A percentile compares a stretch with the other conserved stretches of the same genome.
These are phyloP conservation scores for Martiniozyma asiatica DNA, from an alignment of 1,139 yeast species.

Conservation along the genomic window DNA sequence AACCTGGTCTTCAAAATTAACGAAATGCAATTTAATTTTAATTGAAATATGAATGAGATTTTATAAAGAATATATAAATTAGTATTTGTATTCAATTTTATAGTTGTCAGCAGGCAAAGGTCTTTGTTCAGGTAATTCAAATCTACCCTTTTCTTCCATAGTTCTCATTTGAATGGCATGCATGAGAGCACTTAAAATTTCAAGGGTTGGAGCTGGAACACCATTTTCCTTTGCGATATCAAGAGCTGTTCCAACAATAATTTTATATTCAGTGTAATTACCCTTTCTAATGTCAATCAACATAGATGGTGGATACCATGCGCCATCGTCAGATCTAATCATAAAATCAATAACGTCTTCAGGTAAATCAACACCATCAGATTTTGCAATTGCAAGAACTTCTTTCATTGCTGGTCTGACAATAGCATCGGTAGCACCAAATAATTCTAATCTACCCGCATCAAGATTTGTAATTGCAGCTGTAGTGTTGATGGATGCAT, in stretches of 20 bases:
- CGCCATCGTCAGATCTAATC: slow-evolving; percentile 13
- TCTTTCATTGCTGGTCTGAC: slow-evolving; percentile 59
- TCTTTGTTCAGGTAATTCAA: slow-evolving; percentile 31
- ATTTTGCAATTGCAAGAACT: slow-evolving; percentile 46
- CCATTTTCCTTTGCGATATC: slow-evolving; percentile 42
- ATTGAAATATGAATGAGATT: no score
- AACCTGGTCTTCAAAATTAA: no score
- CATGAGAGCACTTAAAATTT: slow-evolving; percentile 42
- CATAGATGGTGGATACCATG: slow-evolving; percentile 17
- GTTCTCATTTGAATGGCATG: slow-evolving; percentile 48
- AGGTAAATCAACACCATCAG: slow-evolving; percentile 38
- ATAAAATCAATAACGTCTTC: slow-evolving; percentile 12
- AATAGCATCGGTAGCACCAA: slow-evolving; percentile 37
- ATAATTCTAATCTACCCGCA: slow-evolving; percentile 45
- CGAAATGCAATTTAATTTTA: no score
- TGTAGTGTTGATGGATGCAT: slow-evolving; percentile 53
- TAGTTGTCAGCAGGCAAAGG: slow-evolving; percentile 21
- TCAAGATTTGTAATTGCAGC: slow-evolving; percentile 50
- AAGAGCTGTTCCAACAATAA: slow-evolving; percentile 62
- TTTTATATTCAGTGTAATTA: slow-evolving; percentile 61
- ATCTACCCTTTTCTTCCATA: slow-evolving; percentile 38
- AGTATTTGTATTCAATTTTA: slow-evolving; percentile 11
- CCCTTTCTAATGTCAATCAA: slow-evolving; percentile 56
- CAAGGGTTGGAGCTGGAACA: slow-evolving; percentile 47
- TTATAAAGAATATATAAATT: no score